Conservation (phyloP, 352 stramenopile genomes). For the Pythium brassicae region DNA sequence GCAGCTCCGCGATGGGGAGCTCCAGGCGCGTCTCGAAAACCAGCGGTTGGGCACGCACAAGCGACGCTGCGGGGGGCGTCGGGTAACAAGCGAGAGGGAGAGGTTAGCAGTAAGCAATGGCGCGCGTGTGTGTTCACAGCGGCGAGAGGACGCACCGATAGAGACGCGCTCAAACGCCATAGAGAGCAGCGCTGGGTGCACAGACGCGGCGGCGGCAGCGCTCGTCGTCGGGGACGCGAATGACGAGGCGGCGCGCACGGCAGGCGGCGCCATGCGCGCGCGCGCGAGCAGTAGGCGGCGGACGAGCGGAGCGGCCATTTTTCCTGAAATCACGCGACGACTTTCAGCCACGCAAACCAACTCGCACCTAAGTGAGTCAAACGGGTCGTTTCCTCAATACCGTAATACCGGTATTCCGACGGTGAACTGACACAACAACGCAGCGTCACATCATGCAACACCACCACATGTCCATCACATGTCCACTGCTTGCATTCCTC, state of each 20-base stretch:
- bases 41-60: conserved; percentile 10
- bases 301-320: conserved; percentile 10
- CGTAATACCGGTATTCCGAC: too few species aligned
- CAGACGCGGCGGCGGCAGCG: neutral
- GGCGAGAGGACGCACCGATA: conserved; percentile 5
- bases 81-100: neutral
- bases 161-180: conserved; percentile 12
- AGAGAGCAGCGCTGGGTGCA: conserved; percentile 15
- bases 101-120: neutral
- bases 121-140: too few species aligned
- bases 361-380: neutral
- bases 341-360: neutral
- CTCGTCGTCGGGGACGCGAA: neutral
- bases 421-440: too few species aligned
- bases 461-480: too few species aligned
- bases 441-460: too few species aligned
- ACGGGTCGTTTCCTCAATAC: too few species aligned
- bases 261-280: conserved; percentile 7
- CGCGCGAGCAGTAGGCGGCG: conserved; percentile 8
- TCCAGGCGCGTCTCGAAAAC: conserved; percentile 15
- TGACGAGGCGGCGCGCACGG: conserved; percentile 8
- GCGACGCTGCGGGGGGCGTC: conserved; percentile 2
- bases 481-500: neutral
- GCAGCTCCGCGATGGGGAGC: conserved; percentile 10
- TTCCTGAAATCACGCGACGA: neutral